Evolutionary conservation across 495 filamentous ascomycete genomes (phyloP).

Genomic region (Podospora pseudoanserina): DNA sequence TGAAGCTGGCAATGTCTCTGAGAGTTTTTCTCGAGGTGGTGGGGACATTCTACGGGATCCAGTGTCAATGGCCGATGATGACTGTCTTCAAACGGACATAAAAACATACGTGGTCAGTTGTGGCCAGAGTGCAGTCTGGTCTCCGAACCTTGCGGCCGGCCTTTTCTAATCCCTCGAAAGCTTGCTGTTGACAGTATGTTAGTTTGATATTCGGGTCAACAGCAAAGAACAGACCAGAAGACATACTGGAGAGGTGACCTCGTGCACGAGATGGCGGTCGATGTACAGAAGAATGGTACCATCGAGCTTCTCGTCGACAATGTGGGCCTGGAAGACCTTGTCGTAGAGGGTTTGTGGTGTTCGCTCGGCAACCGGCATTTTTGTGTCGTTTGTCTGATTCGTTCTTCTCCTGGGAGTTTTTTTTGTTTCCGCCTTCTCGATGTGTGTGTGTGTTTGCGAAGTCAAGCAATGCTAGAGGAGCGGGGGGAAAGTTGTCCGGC

Average conservation of each 20-base stretch:
- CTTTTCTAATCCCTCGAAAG: constrained; percentile 90
- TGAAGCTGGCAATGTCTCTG: constrained; percentile 81
- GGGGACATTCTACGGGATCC: constrained; percentile 70
- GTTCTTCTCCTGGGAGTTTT: constrained; percentile 4
- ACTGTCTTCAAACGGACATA: background rate
- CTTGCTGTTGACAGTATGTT: constrained; percentile 58
- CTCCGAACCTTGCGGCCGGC: constrained; percentile 82
- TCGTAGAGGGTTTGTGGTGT: constrained; percentile 90
- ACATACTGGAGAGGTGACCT: constrained; percentile 87
- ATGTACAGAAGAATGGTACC: constrained; percentile 93
- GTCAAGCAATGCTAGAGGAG: background rate
- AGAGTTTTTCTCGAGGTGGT: constrained; percentile 84
- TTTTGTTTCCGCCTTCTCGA: background rate
- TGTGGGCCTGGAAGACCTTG: constrained; percentile 91
- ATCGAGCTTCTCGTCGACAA: constrained; percentile 89
- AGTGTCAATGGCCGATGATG: background rate
- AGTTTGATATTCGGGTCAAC: background rate
- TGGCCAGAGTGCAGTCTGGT: constrained; percentile 94
- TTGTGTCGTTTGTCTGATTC: constrained; percentile 23
- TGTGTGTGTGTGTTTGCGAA: background rate
- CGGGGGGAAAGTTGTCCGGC: background rate
- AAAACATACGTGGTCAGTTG: constrained; percentile 81
- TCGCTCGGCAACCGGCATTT: constrained; percentile 76
- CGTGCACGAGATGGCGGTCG: constrained; percentile 92
- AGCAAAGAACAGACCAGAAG: background rate